These are phyloP conservation scores for Aspergillus floridensis DNA, from an alignment of 2,329 filamentous ascomycete species.

Conservation along the genomic window DNA sequence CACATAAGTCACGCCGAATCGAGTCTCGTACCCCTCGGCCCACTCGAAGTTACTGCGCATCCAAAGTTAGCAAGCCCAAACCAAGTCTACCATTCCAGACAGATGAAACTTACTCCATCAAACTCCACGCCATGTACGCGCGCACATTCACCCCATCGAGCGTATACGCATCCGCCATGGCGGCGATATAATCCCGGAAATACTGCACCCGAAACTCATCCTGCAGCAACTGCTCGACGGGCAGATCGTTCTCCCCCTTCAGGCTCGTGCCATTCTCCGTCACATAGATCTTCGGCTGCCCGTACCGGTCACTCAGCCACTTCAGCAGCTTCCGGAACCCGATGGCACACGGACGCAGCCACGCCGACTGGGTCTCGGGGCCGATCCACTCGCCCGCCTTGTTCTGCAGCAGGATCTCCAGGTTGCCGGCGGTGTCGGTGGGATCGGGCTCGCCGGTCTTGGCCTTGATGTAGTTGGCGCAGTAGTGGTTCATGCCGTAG, in stretches of 20 bases:
- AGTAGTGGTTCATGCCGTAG: conserved; percentile 94
- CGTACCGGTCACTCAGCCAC: conserved; percentile 76
- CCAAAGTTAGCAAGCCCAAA: conserved; percentile 6
- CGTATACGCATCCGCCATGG: conserved; percentile 69
- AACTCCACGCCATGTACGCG: conserved; percentile 82
- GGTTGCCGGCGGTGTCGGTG: conserved; percentile 71
- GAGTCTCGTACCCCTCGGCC: conserved; percentile 86
- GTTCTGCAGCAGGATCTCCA: conserved; percentile 69
- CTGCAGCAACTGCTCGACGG: conserved; percentile 67
- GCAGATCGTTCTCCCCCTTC: conserved; percentile 76
- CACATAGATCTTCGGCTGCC: conserved; percentile 74
- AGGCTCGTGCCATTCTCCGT: conserved; percentile 86
- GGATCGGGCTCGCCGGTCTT: conserved; percentile 58
- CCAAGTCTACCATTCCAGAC: neutral
- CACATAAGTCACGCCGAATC: conserved; percentile 80
- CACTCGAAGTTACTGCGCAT: conserved; percentile 72
- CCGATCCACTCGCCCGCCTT: conserved; percentile 73
- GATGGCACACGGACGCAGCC: conserved; percentile 72
- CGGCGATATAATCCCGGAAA: conserved; percentile 72
- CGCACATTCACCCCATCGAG: conserved; percentile 74
- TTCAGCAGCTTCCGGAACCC: conserved; percentile 75
- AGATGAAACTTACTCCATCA: conserved; percentile 63
- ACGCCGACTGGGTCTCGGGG: conserved; percentile 75
- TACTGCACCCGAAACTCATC: conserved; percentile 81
- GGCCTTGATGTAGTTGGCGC: conserved; percentile 80